Evolutionary conservation across 108 stramenopile genomes (phyloP).

Genomic region (Mediolabrus comicus): DNA sequence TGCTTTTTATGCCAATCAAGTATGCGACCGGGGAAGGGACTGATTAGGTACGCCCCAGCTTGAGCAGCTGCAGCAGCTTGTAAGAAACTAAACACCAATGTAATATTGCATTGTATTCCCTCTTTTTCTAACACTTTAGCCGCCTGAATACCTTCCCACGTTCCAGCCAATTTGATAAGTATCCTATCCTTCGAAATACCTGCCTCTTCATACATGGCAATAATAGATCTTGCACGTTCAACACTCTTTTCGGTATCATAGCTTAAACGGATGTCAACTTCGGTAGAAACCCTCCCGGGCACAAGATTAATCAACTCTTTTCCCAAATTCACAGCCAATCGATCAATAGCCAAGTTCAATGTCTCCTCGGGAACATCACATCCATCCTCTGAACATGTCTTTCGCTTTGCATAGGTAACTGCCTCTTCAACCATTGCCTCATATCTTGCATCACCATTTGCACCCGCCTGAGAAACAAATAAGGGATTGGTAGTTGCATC

Average conservation of each 20-base stretch:
- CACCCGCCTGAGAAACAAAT: slow-evolving; percentile 82
- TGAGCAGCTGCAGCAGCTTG: slow-evolving; percentile 97
- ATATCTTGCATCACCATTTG: slow-evolving; percentile 76
- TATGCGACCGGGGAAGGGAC: slow-evolving; percentile 97
- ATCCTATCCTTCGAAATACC: slow-evolving; percentile 83
- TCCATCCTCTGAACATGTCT: slow-evolving; percentile 58
- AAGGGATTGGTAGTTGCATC: slow-evolving; percentile 95
- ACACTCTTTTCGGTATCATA: slow-evolving; percentile 90
- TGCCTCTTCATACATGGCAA: slow-evolving; percentile 87
- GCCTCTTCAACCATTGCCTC: slow-evolving; percentile 76
- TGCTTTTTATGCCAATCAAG: slow-evolving; percentile 95
- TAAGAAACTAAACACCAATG: slow-evolving; percentile 91
- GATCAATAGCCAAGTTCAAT: slow-evolving; percentile 86
- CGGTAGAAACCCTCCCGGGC: slow-evolving; percentile 93
- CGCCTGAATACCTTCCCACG: slow-evolving; percentile 98
- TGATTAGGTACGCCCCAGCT: slow-evolving; percentile 91
- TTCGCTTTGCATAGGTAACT: slow-evolving; percentile 71
- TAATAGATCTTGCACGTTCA: slow-evolving; percentile 84
- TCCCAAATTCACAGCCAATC: slow-evolving; percentile 94
- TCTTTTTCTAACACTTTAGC: slow-evolving; percentile 89
- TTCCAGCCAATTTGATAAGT: slow-evolving; percentile 97
- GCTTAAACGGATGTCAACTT: slow-evolving; percentile 95
- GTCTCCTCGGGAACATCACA: slow-evolving; percentile 42
- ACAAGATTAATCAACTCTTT: slow-evolving; percentile 81
- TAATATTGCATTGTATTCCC: slow-evolving; percentile 95